phyloP scores from a whole-genome alignment of 768 basidiomycete species.

The Ephemerocybe angulata region DNA sequence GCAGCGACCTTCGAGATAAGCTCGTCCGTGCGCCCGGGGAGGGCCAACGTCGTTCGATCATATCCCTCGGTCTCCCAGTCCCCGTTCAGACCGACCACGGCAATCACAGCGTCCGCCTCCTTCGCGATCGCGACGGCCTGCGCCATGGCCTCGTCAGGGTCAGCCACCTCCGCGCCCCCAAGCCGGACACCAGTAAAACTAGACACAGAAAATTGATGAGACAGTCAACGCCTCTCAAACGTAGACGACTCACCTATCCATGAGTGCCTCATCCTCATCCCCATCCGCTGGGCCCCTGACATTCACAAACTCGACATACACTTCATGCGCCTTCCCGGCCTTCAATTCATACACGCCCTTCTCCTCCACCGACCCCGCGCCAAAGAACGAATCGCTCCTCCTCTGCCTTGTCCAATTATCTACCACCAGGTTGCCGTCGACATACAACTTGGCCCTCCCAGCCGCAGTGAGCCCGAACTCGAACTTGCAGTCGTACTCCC shows the following conservation, averaged over 20 bases:
- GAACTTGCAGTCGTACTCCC: constrained; percentile 52
- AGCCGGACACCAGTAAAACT: constrained; percentile 63
- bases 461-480: constrained; percentile 69
- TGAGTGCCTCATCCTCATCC: constrained; percentile 61
- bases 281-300: constrained; percentile 69
- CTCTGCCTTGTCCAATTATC: constrained; percentile 81
- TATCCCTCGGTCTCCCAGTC: constrained; percentile 84
- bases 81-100: constrained; percentile 72
- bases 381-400: constrained; percentile 68
- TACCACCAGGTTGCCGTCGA: constrained; percentile 68
- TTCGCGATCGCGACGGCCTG: constrained; percentile 63
- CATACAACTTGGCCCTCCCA: constrained; percentile 68
- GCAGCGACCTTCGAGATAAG: constrained; percentile 59
- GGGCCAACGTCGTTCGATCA: constrained; percentile 61
- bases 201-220: too few relatives aligned
- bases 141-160: constrained; percentile 54
- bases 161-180: constrained; percentile 65
- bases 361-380: constrained; percentile 61
- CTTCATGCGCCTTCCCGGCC: constrained; percentile 50
- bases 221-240: too few relatives aligned
- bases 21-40: constrained; percentile 75
- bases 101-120: constrained; percentile 70
- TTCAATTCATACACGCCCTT: constrained; percentile 51
- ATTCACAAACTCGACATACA: constrained; percentile 71
- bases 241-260: constrained; percentile 54